phyloP scores from a whole-genome alignment of 139 green algal genomes.

The Bryopsis sp. region DNA sequence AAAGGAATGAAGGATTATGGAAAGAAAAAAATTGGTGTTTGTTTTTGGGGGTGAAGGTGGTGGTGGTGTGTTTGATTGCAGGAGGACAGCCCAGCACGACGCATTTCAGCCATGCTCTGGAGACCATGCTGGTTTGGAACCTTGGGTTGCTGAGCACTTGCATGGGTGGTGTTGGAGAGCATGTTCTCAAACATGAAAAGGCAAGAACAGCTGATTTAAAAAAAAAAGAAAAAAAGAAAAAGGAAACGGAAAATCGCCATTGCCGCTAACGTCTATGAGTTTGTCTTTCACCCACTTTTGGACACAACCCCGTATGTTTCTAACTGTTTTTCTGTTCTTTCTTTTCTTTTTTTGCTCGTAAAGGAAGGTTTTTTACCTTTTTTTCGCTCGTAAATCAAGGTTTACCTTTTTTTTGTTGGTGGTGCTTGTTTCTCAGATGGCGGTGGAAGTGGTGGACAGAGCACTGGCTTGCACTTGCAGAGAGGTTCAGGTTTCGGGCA shows the following conservation, averaged over 20 bases:
- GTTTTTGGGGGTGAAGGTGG: too few relatives aligned
- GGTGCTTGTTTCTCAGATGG: background rate
- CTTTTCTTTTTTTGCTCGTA: background rate
- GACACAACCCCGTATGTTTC: too few relatives aligned
- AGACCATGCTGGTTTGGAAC: conserved; percentile 1
- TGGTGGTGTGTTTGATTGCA: background rate
- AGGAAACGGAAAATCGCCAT: too few relatives aligned
- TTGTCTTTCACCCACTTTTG: too few relatives aligned
- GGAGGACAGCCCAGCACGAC: background rate
- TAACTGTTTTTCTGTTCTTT: too few relatives aligned
- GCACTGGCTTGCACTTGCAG: background rate
- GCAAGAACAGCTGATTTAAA: too few relatives aligned
- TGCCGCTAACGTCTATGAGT: too few relatives aligned
- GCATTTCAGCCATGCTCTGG: conserved; percentile 7
- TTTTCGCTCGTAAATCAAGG: background rate
- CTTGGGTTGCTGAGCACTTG: background rate
- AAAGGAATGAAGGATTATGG: background rate
- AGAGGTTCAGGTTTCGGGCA: conserved; percentile 1
- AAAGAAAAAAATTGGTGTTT: background rate
- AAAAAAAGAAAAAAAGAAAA: too few relatives aligned
- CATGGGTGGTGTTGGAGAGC: too few relatives aligned
- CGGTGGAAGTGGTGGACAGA: background rate
- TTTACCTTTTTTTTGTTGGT: background rate
- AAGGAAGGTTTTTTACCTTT: background rate
- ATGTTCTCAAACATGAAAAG: too few relatives aligned